phyloP scores from a whole-genome alignment of 495 filamentous ascomycete species.

The Daldinia decipiens region DNA sequence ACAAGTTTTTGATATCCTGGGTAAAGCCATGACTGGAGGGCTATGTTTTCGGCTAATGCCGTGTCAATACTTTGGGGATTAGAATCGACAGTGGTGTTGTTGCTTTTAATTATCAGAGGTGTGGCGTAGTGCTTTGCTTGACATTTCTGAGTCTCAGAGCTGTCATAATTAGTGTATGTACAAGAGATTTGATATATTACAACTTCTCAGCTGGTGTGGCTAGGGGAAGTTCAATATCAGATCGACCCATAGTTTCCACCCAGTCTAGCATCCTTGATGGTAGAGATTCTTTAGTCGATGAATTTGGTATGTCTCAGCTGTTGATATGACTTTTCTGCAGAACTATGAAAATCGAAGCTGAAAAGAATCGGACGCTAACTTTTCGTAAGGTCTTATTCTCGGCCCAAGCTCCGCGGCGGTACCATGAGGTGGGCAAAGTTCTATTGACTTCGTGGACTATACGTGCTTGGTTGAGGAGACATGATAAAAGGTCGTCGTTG shows the following conservation, averaged over 20 bases:
- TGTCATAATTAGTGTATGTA: slow-evolving; percentile 25
- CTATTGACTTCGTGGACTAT: slow-evolving; percentile 49
- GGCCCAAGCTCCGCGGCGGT: neutral
- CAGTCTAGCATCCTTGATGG: slow-evolving; percentile 4
- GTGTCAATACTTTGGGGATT: neutral
- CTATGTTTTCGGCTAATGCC: neutral
- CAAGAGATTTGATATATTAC: slow-evolving; percentile 30
- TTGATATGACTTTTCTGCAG: neutral
- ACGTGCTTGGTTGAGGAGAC: slow-evolving; percentile 58
- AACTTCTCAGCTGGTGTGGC: neutral
- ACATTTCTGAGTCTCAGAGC: slow-evolving; percentile 6
- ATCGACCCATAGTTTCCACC: neutral
- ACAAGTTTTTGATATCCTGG: neutral
- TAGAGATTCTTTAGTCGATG: slow-evolving; percentile 8
- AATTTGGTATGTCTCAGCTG: slow-evolving; percentile 9
- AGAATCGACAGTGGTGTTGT: neutral
- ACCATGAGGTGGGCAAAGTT: neutral
- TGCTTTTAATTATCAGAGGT: slow-evolving; percentile 11
- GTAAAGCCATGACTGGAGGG: neutral
- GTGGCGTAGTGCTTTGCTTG: slow-evolving; percentile 8
- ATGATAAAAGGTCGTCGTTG: slow-evolving; percentile 71
- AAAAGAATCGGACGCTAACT: neutral
- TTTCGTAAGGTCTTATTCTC: neutral
- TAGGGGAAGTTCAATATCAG: slow-evolving; percentile 9
- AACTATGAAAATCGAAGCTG: neutral